Percentiles rank a stretch among this genome's conserved stretches.
Conservation (phyloP, 2,329 filamentous ascomycete species). For the Emericellopsis atlantica region DNA sequence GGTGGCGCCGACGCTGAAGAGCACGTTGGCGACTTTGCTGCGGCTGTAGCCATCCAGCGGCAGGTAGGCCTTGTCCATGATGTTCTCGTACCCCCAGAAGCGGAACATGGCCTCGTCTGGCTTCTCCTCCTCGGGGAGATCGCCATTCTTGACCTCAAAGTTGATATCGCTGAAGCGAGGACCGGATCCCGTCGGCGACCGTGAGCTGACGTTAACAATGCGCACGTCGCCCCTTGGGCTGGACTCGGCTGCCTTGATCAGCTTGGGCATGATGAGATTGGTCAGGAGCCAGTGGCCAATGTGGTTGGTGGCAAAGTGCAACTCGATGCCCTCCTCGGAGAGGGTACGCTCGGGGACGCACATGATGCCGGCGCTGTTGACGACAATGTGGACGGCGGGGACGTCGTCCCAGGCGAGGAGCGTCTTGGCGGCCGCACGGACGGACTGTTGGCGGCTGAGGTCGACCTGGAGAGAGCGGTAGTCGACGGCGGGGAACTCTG, state of each 20-base stretch:
- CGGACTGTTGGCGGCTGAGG: constrained; percentile 24
- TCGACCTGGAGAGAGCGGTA: constrained; percentile 20
- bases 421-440: constrained; percentile 19
- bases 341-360: constrained; percentile 14
- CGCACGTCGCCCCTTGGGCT: constrained; percentile 16
- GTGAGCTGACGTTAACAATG: constrained; percentile 28
- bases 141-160: constrained; percentile 19
- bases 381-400: constrained; percentile 19
- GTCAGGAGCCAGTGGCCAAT: constrained; percentile 23
- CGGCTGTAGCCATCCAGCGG: constrained; percentile 13
- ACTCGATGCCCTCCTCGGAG: constrained; percentile 22
- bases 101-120: constrained; percentile 4
- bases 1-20: constrained; percentile 12
- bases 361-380: constrained; percentile 27
- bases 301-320: constrained; percentile 22
- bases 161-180: constrained; percentile 29
- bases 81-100: constrained; percentile 6
- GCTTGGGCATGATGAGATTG: constrained; percentile 19
- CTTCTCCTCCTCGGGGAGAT: constrained; percentile 8
- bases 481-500: constrained; percentile 16
- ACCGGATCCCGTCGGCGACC: constrained; percentile 20
- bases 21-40: constrained; percentile 15
- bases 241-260: constrained; percentile 13
- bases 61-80: constrained; percentile 8
- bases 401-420: constrained; percentile 15